Percentiles rank a stretch among this genome's conserved stretches.
Evolutionary conservation across 2,329 filamentous ascomycete genomes (phyloP).

Genomic region (Xylaria arbuscula): DNA sequence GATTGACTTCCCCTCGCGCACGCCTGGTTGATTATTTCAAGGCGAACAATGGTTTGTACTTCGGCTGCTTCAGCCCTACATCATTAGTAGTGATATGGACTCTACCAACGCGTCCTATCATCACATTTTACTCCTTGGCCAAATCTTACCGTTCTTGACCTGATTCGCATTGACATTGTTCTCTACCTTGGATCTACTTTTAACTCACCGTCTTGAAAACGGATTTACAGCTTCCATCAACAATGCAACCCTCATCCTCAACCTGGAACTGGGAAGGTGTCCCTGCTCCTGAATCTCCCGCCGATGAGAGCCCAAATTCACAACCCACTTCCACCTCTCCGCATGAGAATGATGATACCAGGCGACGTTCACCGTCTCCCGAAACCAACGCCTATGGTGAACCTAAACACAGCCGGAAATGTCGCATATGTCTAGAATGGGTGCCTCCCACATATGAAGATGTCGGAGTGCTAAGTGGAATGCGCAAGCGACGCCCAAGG

Average conservation of each 20-base stretch:
- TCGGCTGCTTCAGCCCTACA: constrained; percentile 26
- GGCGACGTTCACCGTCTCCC: constrained; percentile 37
- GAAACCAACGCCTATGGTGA: constrained; percentile 37
- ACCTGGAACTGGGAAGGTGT: constrained; percentile 32
- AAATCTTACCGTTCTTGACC: constrained; percentile 1
- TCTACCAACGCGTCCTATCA: constrained; percentile 12
- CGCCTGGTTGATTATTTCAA: constrained; percentile 5
- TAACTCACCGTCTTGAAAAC: constrained; percentile 19
- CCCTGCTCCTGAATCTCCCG: constrained; percentile 13
- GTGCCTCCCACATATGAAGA: constrained; percentile 61
- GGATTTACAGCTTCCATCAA: constrained; percentile 23
- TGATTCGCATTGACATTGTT: constrained; percentile 9
- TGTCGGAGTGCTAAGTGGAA: constrained; percentile 46
- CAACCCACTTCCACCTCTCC: constrained; percentile 33
- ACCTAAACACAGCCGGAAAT: constrained; percentile 59
- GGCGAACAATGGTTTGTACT: constrained; percentile 39
- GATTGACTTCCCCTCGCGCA: constrained; percentile 2
- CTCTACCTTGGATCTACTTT: constrained; percentile 6
- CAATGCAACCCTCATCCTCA: constrained; percentile 36
- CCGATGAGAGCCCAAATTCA: constrained; percentile 12
- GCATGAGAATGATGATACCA: constrained; percentile 36
- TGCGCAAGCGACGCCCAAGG: constrained; percentile 43
- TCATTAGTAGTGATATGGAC: constrained; percentile 28
- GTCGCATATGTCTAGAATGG: constrained; percentile 88
- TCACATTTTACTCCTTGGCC: constrained; percentile 10